Percentiles rank a stretch among this genome's conserved stretches.
phyloP scores from a whole-genome alignment of 2,329 filamentous ascomycete species.

The Salinomyces thailandicus region DNA sequence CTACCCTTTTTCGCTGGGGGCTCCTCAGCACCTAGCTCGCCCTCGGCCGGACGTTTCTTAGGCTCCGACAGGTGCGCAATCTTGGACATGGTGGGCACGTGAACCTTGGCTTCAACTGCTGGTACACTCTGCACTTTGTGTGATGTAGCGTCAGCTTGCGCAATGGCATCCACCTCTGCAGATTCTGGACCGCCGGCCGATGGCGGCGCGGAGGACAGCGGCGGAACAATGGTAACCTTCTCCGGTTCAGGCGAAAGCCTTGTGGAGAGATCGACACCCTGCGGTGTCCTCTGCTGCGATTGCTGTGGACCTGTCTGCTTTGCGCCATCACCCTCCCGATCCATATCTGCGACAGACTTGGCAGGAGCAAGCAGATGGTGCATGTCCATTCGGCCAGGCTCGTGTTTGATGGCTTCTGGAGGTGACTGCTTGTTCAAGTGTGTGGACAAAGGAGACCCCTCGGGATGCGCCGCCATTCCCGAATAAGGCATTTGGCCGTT shows the following conservation, averaged over 20 bases:
- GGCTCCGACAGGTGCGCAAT: background rate
- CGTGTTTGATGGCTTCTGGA: constrained; percentile 14
- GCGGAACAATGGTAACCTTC: no score
- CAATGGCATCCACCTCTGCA: background rate
- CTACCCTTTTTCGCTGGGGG: constrained; percentile 21
- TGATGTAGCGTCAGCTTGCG: background rate
- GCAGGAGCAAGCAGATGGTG: constrained; percentile 21
- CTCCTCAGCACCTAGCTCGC: constrained; percentile 7
- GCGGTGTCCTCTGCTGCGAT: constrained; percentile 1
- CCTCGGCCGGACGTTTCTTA: constrained; percentile 18
- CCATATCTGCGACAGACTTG: constrained; percentile 2
- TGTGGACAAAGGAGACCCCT: constrained; percentile 14
- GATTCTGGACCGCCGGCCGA: background rate
- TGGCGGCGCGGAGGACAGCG: constrained; percentile 1
- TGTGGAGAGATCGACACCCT: constrained; percentile 4
- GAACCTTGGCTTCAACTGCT: background rate
- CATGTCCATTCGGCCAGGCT: constrained; percentile 21
- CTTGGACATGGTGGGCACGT: background rate
- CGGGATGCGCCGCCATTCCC: constrained; percentile 3
- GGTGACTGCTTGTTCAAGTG: constrained; percentile 10
- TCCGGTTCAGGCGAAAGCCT: constrained; percentile 6
- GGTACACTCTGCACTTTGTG: background rate
- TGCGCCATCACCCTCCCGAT: constrained; percentile 1
- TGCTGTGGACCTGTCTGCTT: background rate
- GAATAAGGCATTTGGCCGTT: constrained; percentile 7